These are phyloP conservation scores for Skeletonema costatum DNA, from an alignment of 108 stramenopile species.

Conservation along the genomic window DNA sequence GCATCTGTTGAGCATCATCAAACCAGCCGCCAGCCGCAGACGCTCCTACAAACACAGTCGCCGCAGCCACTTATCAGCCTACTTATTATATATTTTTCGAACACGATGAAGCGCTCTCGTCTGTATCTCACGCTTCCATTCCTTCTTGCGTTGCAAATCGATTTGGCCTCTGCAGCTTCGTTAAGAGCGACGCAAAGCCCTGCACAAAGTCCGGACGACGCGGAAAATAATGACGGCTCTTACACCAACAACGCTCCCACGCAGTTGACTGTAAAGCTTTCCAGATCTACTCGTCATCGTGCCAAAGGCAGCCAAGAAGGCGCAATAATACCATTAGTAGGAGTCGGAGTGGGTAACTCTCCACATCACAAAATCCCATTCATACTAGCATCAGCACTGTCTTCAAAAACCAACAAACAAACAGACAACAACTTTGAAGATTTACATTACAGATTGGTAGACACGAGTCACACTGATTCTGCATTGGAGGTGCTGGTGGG, in stretches of 20 bases:
- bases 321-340: constrained; percentile 62
- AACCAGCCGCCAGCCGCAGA: too few species aligned
- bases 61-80: neutral
- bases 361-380: constrained; percentile 48
- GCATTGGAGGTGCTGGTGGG: constrained; percentile 37
- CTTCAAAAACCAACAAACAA: neutral
- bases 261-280: constrained; percentile 3
- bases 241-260: neutral
- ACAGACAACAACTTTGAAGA: constrained; percentile 2
- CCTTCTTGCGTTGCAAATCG: neutral
- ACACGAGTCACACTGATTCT: constrained; percentile 55
- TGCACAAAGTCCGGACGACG: neutral
- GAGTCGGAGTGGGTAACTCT: constrained; percentile 82
- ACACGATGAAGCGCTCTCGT: neutral
- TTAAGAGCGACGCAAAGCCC: neutral
- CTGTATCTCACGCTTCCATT: neutral
- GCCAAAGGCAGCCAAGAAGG: neutral
- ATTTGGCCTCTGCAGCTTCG: neutral
- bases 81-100: neutral
- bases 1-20: too few species aligned
- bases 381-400: constrained; percentile 25
- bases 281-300: constrained; percentile 11
- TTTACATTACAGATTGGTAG: constrained; percentile 61
- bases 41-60: too few species aligned
- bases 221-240: neutral